Conservation (phyloP, 2,329 filamentous ascomycete species). For the Pseudogymnoascus sp. region DNA sequence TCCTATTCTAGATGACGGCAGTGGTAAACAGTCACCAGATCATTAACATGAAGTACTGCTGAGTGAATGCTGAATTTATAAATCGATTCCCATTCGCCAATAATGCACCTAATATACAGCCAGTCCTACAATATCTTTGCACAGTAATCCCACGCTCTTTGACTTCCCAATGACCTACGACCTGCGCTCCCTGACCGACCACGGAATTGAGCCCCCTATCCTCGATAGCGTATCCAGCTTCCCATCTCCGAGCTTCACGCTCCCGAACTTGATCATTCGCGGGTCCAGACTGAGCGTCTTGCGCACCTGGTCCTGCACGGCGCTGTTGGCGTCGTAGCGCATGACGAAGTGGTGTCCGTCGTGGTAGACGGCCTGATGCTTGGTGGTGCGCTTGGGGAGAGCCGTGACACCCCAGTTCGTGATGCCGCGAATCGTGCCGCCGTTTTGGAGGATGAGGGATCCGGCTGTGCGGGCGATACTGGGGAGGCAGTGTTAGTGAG, state of each 20-base stretch:
- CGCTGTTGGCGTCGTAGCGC: constrained; percentile 77
- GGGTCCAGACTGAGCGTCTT: constrained; percentile 77
- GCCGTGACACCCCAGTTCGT: constrained; percentile 93
- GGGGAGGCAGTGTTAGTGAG: constrained; percentile 10
- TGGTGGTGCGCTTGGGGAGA: constrained; percentile 70
- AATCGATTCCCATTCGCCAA: constrained; percentile 7
- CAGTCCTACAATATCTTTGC: constrained; percentile 8
- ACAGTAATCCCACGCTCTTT: background rate
- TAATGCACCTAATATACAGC: constrained; percentile 9
- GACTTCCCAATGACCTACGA: background rate
- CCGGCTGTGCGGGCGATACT: constrained; percentile 87
- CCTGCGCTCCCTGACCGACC: constrained; percentile 20
- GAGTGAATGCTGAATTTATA: constrained; percentile 3
- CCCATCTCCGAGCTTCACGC: constrained; percentile 74
- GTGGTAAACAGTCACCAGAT: background rate
- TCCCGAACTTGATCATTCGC: constrained; percentile 76
- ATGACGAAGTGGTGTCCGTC: constrained; percentile 95
- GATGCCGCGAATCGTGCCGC: constrained; percentile 85
- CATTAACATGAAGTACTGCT: background rate
- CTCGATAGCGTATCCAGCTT: constrained; percentile 42
- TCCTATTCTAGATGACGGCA: background rate
- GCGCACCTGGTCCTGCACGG: constrained; percentile 67
- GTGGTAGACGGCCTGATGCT: constrained; percentile 75
- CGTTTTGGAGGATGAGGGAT: constrained; percentile 69
- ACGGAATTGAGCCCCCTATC: constrained; percentile 26